Evolutionary conservation across 1,284 basidiomycete species (phyloP), one percentile per base, ranked within the genome.

Genomic region (Puccinia triticina): DNA sequence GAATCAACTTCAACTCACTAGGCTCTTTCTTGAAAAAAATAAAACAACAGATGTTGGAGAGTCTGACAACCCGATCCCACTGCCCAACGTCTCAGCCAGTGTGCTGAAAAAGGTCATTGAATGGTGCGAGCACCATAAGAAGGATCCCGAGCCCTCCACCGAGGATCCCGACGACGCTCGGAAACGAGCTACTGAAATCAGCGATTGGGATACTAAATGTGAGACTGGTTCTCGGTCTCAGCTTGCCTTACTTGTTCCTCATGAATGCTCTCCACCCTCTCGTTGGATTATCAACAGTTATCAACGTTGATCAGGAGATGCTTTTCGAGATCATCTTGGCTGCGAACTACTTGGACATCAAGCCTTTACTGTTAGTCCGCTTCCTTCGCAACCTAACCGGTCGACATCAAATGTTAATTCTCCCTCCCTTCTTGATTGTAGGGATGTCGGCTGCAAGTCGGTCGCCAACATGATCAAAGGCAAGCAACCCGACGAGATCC

Each of bases 401-500:
- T 43, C 32, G 7, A 61, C 29, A 26, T 29, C 18, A 16, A 0
- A 14, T n/a, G 8, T 11, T n/a, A 29, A 34, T n/a, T 10, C 40
- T 12, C 69, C 11, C 46, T 50, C 40, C 14, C 12, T 14, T 32
- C 0, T n/a, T 11, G 16, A 26, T 40, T 66, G 0, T 86, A 96
- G 95, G 84, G 97, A 99, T 87, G 95, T 99, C 83, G 97, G 97
- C 0, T 99, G 97, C 91, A 98, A 99, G 91, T 99, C 96, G 21
- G 97, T 99, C 12, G 97, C 97, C 40, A 98, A 99, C 90, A 99
- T 99, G 97, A 97, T 97, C 90, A 97, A 97, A 89, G 95, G 95
- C 64, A 97, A 97, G 90, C 94, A 94, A 11, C 94, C 95, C 23
- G 94, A 96, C 87, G 95, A 97, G 88, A 96, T 96, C 86, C 93